Percentiles rank a stretch among this genome's conserved stretches.
Evolutionary conservation across 2,329 filamentous ascomycete species (phyloP).

Genomic region (Cladosporium sp.): DNA sequence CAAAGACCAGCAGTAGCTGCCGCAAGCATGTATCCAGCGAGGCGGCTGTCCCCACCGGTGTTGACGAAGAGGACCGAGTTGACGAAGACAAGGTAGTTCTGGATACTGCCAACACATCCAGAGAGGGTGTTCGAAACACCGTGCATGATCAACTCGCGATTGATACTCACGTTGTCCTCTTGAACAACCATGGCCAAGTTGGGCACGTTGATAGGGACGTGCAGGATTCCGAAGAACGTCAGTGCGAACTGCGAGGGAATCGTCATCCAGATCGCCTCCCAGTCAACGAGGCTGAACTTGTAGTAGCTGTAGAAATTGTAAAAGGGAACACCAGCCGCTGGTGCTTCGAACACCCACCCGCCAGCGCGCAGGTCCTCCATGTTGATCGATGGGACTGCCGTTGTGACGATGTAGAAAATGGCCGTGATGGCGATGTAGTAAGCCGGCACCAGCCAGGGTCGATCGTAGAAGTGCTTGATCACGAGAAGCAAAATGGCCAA

Average conservation of each 20-base stretch:
- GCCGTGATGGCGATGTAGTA: slow-evolving; percentile 77
- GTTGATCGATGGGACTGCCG: slow-evolving; percentile 60
- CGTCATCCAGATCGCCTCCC: slow-evolving; percentile 74
- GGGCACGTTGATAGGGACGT: slow-evolving; percentile 96
- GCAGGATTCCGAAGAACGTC: slow-evolving; percentile 94
- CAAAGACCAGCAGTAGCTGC: slow-evolving; percentile 72
- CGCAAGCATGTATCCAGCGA: slow-evolving; percentile 82
- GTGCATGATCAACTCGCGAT: slow-evolving; percentile 86
- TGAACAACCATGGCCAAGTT: slow-evolving; percentile 84
- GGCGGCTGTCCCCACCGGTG: slow-evolving; percentile 78
- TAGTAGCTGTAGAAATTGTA: slow-evolving; percentile 98
- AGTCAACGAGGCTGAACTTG: slow-evolving; percentile 58
- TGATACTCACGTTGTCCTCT: slow-evolving; percentile 86
- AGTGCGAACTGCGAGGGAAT: slow-evolving; percentile 93
- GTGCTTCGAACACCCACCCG: slow-evolving; percentile 90
- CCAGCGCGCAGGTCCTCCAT: slow-evolving; percentile 59
- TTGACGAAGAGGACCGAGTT: slow-evolving; percentile 97
- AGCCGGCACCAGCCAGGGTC: slow-evolving; percentile 76
- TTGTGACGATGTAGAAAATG: slow-evolving; percentile 72
- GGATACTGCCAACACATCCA: slow-evolving; percentile 78
- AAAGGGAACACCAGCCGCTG: slow-evolving; percentile 80
- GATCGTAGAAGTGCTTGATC: slow-evolving; percentile 68
- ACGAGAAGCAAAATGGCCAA: slow-evolving; percentile 72
- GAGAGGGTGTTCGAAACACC: slow-evolving; percentile 90
- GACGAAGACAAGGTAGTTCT: slow-evolving; percentile 95